Conservation (phyloP, 2,329 filamentous ascomycete species). For the Dactylella cylindrospora region DNA sequence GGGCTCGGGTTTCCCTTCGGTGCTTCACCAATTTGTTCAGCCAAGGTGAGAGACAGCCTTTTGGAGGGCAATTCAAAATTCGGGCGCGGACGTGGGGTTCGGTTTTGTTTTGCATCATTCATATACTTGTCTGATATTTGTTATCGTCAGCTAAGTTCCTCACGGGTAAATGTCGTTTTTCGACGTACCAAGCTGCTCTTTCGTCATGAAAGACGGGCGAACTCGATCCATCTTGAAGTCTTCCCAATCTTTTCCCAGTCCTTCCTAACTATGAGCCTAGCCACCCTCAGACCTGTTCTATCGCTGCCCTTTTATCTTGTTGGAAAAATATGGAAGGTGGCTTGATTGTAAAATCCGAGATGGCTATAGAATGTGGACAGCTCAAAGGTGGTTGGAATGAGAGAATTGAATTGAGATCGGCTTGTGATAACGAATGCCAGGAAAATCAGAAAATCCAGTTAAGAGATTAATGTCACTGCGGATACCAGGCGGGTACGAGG, state of each 20-base stretch:
- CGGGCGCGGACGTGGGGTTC: slow-evolving; percentile 22
- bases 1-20: background rate
- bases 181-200: slow-evolving; percentile 48
- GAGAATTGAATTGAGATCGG: no score
- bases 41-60: slow-evolving; percentile 23
- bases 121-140: slow-evolving; percentile 33
- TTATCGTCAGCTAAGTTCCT: background rate
- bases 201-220: slow-evolving; percentile 49
- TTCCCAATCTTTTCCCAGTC: background rate
- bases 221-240: slow-evolving; percentile 33
- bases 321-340: slow-evolving; percentile 3
- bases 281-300: no score
- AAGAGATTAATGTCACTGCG: no score
- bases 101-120: slow-evolving; percentile 38
- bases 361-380: no score
- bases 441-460: no score
- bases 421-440: no score
- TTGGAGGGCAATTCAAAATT: slow-evolving; percentile 37
- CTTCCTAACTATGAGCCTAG: no score
- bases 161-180: background rate
- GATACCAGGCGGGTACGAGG: no score
- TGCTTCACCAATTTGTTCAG: slow-evolving; percentile 8
- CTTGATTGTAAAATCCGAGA: slow-evolving; percentile 6
- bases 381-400: no score
- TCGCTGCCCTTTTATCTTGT: no score